Conservation (phyloP, 2,329 filamentous ascomycete species). For the Cercospora sojina region DNA sequence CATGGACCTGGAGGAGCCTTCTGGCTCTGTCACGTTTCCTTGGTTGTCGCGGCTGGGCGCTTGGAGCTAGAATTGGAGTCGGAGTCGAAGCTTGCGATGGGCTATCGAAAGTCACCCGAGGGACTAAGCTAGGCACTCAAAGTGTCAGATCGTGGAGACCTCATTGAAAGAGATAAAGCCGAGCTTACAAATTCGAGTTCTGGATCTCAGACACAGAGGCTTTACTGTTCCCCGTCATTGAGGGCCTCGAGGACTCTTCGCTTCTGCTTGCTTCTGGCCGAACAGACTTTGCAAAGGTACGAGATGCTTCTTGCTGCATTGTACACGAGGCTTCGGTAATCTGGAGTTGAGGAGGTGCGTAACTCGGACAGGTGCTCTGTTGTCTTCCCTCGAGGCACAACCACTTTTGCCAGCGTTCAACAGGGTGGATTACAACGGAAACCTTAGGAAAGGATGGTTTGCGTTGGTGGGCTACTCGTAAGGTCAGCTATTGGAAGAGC, state of each 20-base stretch:
- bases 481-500: too few species aligned
- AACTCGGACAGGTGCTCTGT: too few species aligned
- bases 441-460: too few species aligned
- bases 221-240: neutral
- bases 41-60: neutral
- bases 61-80: neutral
- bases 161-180: neutral
- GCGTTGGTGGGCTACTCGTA: too few species aligned
- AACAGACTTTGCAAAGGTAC: neutral
- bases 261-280: neutral
- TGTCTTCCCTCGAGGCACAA: too few species aligned
- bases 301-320: too few species aligned
- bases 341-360: too few species aligned
- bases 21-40: conserved; percentile 1
- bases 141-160: neutral
- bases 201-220: neutral
- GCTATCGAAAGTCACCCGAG: neutral
- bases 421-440: too few species aligned
- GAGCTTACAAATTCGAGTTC: neutral
- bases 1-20: neutral
- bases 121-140: too few species aligned
- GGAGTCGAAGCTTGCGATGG: neutral
- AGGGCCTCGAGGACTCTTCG: neutral
- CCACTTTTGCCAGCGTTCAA: too few species aligned
- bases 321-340: too few species aligned